Percentiles rank a stretch among this genome's conserved stretches.
Conservation (phyloP, 805 yeast genomes). For the Wickerhamomyces hampshirensis region DNA sequence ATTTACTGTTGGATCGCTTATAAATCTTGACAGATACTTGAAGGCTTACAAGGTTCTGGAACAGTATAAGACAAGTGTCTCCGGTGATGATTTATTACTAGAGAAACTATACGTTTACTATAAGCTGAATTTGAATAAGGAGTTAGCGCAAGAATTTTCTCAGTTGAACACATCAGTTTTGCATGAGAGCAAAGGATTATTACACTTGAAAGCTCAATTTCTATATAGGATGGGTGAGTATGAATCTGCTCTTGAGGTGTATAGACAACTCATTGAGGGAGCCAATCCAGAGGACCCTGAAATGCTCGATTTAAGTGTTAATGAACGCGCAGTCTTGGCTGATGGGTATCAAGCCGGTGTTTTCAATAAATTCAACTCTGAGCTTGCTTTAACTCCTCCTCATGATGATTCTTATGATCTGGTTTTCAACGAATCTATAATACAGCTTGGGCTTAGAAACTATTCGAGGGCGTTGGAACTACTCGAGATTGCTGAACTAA, state of each 20-base stretch:
- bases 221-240: slow-evolving; percentile 47
- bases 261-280: slow-evolving; percentile 38
- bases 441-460: slow-evolving; percentile 42
- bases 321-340: slow-evolving; percentile 64
- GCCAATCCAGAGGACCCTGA: slow-evolving; percentile 33
- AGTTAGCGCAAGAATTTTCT: slow-evolving; percentile 25
- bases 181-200: slow-evolving; percentile 31
- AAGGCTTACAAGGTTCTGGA: slow-evolving; percentile 43
- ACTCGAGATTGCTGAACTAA: slow-evolving; percentile 39
- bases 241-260: slow-evolving; percentile 45
- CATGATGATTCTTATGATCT: slow-evolving; percentile 48
- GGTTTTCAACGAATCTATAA: slow-evolving; percentile 59
- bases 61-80: slow-evolving; percentile 29
- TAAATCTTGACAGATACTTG: slow-evolving; percentile 59
- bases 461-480: slow-evolving; percentile 35
- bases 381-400: slow-evolving; percentile 17
- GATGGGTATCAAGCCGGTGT: slow-evolving; percentile 29
- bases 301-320: slow-evolving; percentile 53
- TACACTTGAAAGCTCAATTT: slow-evolving; percentile 50
- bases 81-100: slow-evolving; percentile 34
- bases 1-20: slow-evolving; percentile 53
- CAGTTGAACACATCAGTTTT: slow-evolving; percentile 18
- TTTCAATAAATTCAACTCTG: slow-evolving; percentile 6
- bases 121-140: slow-evolving; percentile 39
- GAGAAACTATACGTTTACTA: slow-evolving; percentile 63